phyloP scores from a whole-genome alignment of 176 grass and related monocot species.

The Aegilops bicornis region DNA sequence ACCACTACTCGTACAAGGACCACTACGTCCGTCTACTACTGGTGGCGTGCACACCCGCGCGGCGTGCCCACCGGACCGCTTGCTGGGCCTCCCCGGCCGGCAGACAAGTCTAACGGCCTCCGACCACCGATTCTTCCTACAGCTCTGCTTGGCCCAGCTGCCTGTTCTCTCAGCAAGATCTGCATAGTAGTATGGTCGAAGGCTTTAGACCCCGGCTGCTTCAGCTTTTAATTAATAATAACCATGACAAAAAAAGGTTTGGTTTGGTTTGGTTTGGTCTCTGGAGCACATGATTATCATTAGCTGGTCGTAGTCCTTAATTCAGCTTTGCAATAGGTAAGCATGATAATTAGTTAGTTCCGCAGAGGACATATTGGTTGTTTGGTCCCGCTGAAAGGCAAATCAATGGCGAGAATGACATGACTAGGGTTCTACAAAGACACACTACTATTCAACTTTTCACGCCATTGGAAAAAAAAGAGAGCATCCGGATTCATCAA shows the following conservation, averaged over 20 bases:
- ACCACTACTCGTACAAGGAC: neutral
- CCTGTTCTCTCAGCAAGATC: neutral
- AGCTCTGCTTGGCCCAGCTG: neutral
- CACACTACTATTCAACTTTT: neutral
- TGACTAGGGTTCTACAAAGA: neutral
- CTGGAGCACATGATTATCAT: neutral
- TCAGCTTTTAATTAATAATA: too few species aligned
- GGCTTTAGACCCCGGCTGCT: too few species aligned
- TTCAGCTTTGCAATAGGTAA: neutral
- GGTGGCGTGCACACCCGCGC: neutral
- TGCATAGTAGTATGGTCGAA: neutral
- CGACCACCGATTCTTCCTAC: neutral
- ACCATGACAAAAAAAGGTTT: neutral
- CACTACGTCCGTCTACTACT: neutral
- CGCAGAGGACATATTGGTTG: neutral
- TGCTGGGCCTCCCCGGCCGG: constrained; percentile 15
- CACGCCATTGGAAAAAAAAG: neutral
- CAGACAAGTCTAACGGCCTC: constrained; percentile 15
- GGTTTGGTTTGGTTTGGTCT: neutral
- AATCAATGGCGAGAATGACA: neutral
- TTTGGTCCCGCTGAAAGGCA: neutral
- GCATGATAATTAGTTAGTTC: neutral
- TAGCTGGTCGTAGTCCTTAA: neutral
- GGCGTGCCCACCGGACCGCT: neutral
- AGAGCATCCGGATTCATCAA: neutral